These are phyloP conservation scores for Margaritispora aquatica DNA, from an alignment of 495 filamentous ascomycete species.

Conservation along the genomic window DNA sequence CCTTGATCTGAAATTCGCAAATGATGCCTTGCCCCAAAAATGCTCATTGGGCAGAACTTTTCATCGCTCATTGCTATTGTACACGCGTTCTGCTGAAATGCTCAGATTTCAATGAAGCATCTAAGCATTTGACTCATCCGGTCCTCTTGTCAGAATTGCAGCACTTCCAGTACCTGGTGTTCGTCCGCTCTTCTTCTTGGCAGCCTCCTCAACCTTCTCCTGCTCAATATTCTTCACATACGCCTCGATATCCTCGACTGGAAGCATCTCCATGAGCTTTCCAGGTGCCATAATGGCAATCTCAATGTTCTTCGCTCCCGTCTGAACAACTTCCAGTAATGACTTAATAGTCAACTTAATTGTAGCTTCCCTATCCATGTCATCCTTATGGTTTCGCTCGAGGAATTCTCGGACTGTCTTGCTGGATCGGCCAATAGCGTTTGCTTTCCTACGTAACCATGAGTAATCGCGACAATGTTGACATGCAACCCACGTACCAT, in stretches of 20 bases:
- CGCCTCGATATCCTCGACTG: slow-evolving; percentile 87
- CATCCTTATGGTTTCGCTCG: slow-evolving; percentile 94
- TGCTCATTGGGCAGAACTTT: slow-evolving; percentile 1
- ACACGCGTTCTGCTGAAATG: slow-evolving; percentile 19
- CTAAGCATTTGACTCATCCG: slow-evolving; percentile 2
- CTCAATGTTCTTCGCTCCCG: slow-evolving; percentile 98
- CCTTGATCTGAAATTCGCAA: neutral
- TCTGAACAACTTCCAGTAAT: slow-evolving; percentile 94
- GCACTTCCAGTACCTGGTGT: slow-evolving; percentile 70
- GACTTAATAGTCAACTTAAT: slow-evolving; percentile 97
- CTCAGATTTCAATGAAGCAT: neutral
- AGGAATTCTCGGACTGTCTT: slow-evolving; percentile 98
- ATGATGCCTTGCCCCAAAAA: neutral
- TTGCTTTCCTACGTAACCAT: slow-evolving; percentile 75
- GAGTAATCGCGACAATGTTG: neutral
- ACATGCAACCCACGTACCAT: no score
- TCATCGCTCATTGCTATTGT: slow-evolving; percentile 24
- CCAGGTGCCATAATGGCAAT: slow-evolving; percentile 98
- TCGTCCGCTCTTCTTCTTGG: slow-evolving; percentile 87
- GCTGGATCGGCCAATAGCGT: slow-evolving; percentile 94
- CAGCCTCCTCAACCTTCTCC: slow-evolving; percentile 98
- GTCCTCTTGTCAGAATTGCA: slow-evolving; percentile 62
- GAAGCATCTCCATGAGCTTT: slow-evolving; percentile 86
- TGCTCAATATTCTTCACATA: slow-evolving; percentile 98
- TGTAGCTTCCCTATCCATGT: slow-evolving; percentile 94